Evolutionary conservation across 2,329 filamentous ascomycete genomes (phyloP).

Genomic region (Diaporthe citrichinensis): DNA sequence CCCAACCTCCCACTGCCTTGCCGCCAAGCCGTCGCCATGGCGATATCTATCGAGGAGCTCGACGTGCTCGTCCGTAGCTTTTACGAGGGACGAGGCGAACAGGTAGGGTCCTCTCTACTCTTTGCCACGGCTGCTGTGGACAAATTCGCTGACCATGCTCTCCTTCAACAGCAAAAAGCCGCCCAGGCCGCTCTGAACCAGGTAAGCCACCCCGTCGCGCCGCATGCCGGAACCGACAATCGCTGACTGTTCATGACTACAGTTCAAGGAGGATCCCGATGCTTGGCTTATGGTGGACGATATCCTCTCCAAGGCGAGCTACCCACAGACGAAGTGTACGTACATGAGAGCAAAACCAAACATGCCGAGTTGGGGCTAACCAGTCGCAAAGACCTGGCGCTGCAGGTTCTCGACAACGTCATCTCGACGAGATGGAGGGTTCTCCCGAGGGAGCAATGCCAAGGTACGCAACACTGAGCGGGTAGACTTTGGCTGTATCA

Average conservation of each 20-base stretch:
- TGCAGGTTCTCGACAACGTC: conserved; percentile 97
- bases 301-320: conserved; percentile 92
- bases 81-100: conserved; percentile 95
- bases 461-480: conserved; percentile 70
- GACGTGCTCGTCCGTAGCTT: conserved; percentile 97
- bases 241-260: conserved; percentile 47
- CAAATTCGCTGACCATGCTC: conserved; percentile 55
- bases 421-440: conserved; percentile 99
- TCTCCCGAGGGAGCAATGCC: conserved; percentile 93
- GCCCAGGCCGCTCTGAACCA: conserved; percentile 94
- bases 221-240: conserved; percentile 35
- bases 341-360: conserved; percentile 45
- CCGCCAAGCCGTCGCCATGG: conserved; percentile 60
- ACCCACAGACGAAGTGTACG: conserved; percentile 96
- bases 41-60: conserved; percentile 89
- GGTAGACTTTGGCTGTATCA: background rate
- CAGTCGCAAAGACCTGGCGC: conserved; percentile 78
- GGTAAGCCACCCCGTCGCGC: conserved; percentile 65
- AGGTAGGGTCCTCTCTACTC: conserved; percentile 70
- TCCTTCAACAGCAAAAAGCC: conserved; percentile 85
- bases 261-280: conserved; percentile 99
- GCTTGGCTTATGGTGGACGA: conserved; percentile 98
- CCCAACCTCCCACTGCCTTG: conserved; percentile 44
- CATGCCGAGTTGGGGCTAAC: conserved; percentile 34
- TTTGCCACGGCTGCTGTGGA: conserved; percentile 32